Evolutionary conservation across 2,329 filamentous ascomycete genomes (phyloP).

Genomic region (Aplosporella prunicola): DNA sequence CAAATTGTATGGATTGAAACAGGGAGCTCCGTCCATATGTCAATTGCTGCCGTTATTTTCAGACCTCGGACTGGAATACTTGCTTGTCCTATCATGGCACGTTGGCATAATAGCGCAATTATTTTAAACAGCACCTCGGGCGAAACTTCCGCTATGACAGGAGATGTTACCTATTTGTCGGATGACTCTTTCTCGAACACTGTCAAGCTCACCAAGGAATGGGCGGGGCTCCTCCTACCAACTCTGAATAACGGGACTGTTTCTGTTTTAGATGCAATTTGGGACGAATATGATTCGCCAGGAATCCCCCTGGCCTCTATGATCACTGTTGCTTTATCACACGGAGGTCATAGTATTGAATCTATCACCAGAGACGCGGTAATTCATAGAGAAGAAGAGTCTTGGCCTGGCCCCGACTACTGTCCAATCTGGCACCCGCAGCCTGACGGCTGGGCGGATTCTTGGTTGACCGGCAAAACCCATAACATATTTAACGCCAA

Average conservation of each 20-base stretch:
- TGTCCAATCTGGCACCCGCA: not conserved
- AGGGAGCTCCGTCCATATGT: too few relatives aligned
- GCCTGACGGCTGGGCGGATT: too few relatives aligned
- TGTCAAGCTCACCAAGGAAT: not conserved
- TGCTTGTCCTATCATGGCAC: not conserved
- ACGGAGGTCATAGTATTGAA: too few relatives aligned
- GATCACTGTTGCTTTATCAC: too few relatives aligned
- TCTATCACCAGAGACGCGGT: not conserved
- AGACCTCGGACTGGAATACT: not conserved
- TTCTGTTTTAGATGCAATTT: not conserved
- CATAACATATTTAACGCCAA: too few relatives aligned
- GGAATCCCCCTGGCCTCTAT: too few relatives aligned
- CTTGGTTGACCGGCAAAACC: too few relatives aligned
- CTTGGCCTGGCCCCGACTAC: not conserved
- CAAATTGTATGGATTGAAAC: too few relatives aligned
- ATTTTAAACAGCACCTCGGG: too few relatives aligned
- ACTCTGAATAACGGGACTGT: not conserved
- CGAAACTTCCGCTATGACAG: not conserved
- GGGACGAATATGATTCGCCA: not conserved
- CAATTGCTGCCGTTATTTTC: not conserved
- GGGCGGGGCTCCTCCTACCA: not conserved
- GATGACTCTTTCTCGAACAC: too few relatives aligned
- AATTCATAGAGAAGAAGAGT: not conserved
- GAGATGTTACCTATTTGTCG: not conserved
- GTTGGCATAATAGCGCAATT: not conserved